Evolutionary conservation across 2,329 filamentous ascomycete species (phyloP), one percentile per base, ranked within the genome.

Genomic region (Trichoderma asperellum): DNA sequence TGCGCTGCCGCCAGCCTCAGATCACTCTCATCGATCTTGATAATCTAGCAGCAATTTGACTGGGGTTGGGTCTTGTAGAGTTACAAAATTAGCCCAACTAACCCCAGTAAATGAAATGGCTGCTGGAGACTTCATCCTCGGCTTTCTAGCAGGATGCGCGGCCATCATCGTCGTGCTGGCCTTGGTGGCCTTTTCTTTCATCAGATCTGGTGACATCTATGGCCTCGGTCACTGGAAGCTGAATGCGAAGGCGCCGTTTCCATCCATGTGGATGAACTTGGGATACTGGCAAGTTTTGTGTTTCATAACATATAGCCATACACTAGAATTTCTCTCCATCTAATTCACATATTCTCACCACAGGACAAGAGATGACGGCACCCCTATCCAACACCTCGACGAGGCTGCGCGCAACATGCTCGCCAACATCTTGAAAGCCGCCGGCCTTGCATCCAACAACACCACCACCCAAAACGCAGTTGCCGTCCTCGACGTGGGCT

Each of bases 261-360:
- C 75, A 5, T 81, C 81, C n/a, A 86, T 88, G 86, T 89, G 87
- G 86, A 89, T 89, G 86, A 89, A 88, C 68, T 83, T 89, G 78
- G 87, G 87, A 0, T 88, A 86, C 70, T 89, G 87, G 87, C 47
- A 47, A 37, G 32, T 47, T 1, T 24, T 3, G 24, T 24, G 5
- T 24, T 65, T 14, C 24, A 35, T 29, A 3, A 3, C 24, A 24
- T 24, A 24, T 18, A 18, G 16, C 21, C 2, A 63, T 3, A 35
- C 14, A 21, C 21, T n/a, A 10, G 6, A 34, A 2, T 7, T 18
- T n/a, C 34, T 27, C 1, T 2, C 3, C 24, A 29, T 29, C 21
- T 47, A n/a, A 16, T 56, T 56, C 47, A 21, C 8, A 8, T 16
- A 21, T 3, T 24, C 24, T 24, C 24, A 24, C 24, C 24, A 2